These are phyloP conservation scores for Populus ilicifolia DNA, from an alignment of 345 rosid genomes.

Conservation along the genomic window DNA sequence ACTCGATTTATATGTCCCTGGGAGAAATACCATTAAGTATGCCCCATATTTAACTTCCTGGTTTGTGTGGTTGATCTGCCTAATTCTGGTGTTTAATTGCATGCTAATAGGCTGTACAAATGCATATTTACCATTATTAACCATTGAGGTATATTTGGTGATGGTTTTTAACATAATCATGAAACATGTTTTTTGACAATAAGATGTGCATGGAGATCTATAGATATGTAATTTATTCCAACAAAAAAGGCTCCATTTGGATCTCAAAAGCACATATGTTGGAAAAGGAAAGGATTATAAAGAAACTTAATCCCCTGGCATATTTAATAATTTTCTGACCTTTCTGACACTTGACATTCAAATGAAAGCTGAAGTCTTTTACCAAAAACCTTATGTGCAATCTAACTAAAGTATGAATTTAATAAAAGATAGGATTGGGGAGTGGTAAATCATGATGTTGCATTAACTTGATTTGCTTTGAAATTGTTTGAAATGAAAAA, in stretches of 20 bases:
- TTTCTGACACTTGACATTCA: background rate
- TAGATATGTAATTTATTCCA: background rate
- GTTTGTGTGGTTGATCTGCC: slow-evolving; percentile 24
- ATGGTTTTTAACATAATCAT: background rate
- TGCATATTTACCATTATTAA: slow-evolving; percentile 9
- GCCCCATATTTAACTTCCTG: slow-evolving; percentile 31
- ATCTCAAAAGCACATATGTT: background rate
- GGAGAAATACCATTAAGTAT: slow-evolving; percentile 95
- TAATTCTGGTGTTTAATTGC: slow-evolving; percentile 8
- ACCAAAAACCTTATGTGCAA: background rate
- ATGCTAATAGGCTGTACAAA: slow-evolving; percentile 1
- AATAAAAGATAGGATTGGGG: background rate
- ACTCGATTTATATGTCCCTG: slow-evolving; percentile 89
- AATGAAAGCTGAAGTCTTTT: background rate
- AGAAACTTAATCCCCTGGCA: background rate
- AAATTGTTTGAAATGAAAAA: background rate
- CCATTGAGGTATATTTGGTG: slow-evolving; percentile 4
- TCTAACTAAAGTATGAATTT: background rate
- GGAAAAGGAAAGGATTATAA: background rate
- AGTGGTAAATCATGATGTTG: background rate
- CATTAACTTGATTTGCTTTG: background rate
- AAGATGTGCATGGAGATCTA: background rate
- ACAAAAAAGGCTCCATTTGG: background rate
- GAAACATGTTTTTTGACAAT: background rate
- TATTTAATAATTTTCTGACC: background rate